Base-by-base conservation (phyloP, 176 grass and related monocot species). In the Phyllostachys edulis region DNA sequence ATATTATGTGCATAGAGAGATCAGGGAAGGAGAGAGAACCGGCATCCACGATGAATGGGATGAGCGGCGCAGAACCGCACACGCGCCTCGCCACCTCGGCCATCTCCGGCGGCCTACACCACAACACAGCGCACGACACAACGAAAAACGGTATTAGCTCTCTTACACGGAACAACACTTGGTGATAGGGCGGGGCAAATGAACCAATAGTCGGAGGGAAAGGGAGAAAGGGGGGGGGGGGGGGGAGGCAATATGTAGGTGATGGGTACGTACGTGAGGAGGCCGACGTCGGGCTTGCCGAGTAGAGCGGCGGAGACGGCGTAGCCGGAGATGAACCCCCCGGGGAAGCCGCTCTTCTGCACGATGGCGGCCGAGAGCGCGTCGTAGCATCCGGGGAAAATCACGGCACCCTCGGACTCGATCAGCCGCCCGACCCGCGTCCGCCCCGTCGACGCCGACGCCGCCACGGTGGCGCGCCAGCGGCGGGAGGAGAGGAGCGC, bases 291-390 rank as follows among this genome's bases (percentile, higher is more conserved):
- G 4, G 82, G 87, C 37, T 80, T 89, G 82, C 82, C 87, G 55
- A 85, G 87, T 7, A 84, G 82, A 16, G 82, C 67, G 63, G 76
- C 82, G 2, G 87, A 82, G 44, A 86, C 71, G 7, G 83, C 88
- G 63, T 86, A 90, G 38, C 88, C 83, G 67, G 88, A 86, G 77
- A 90, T 71, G 71, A 90, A 90, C 2, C 83, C 88, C 13, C 40
- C 78, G 6, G 63, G 54, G 73, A 86, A 86, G n/a, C 88, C 88
- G 23, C 42, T 73, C 52, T 76, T 86, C 59, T 90, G 71, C 3
- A 90, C 70, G 69, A 90, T 85, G n/a, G 83, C 70, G 44, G 83
- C 88, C 27, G 88, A 90, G 21, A 90, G 88, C 29, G 88, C 83
- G 83, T 90, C 88, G 71, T 86, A 86, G 46, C 42, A 69, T 0